A percentile compares a stretch with the other conserved stretches of the same genome.
These are phyloP conservation scores for Paraglomus brasilianum DNA, from an alignment of 192 early-diverging fungal species.

Conservation along the genomic window DNA sequence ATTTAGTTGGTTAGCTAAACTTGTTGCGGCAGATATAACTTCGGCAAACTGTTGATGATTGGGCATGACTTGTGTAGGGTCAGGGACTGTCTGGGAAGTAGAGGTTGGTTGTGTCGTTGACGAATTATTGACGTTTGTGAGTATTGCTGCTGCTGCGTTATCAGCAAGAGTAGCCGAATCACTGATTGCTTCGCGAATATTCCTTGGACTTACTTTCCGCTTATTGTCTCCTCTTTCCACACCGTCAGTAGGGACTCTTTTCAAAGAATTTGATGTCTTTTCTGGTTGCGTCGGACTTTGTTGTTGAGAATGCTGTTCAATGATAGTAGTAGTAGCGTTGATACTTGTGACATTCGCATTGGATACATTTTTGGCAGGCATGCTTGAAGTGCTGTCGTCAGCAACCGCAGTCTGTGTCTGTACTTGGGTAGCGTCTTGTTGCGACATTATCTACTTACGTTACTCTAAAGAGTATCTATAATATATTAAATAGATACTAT, in stretches of 20 bases:
- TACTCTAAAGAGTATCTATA: background rate
- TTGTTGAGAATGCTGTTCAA: no score
- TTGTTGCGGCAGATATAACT: background rate
- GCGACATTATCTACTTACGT: background rate
- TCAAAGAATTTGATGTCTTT: conserved; percentile 6
- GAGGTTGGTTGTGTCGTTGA: background rate
- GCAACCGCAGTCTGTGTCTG: conserved; percentile 8
- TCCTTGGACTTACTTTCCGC: conserved; percentile 14
- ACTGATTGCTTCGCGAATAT: background rate
- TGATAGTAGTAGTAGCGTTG: no score
- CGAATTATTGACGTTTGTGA: background rate
- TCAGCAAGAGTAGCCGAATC: background rate
- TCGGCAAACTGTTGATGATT: background rate
- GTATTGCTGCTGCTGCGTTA: background rate
- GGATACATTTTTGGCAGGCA: conserved; percentile 1
- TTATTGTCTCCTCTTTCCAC: conserved; percentile 12
- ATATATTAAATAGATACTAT: background rate
- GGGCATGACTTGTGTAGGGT: conserved; percentile 6
- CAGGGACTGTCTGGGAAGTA: background rate
- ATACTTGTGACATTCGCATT: no score
- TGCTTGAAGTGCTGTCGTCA: background rate
- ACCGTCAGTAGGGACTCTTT: conserved; percentile 16
- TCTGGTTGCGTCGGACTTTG: conserved; percentile 16
- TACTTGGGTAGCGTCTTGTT: conserved; percentile 11
- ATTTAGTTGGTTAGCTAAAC: background rate